These are phyloP conservation scores for Solioccasus polychromus DNA, from an alignment of 768 basidiomycete genomes.

Conservation along the genomic window DNA sequence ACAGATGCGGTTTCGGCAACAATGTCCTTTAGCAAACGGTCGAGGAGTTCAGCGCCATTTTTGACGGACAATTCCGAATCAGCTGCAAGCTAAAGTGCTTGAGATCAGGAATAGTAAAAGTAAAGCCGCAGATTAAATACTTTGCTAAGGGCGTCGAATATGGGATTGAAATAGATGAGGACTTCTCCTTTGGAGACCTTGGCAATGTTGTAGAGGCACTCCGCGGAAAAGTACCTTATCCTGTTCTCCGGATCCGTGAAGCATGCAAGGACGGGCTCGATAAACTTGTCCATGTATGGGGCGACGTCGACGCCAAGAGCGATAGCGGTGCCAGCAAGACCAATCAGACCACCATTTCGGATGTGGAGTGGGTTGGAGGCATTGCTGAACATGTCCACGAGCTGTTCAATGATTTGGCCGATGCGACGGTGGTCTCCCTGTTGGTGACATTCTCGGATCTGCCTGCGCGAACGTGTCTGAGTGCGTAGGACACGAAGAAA, in stretches of 20 bases:
- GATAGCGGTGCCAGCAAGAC: slow-evolving; percentile 95
- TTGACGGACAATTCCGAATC: slow-evolving; percentile 96
- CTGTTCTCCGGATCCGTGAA: slow-evolving; percentile 94
- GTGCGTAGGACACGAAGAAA: neutral
- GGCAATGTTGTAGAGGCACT: slow-evolving; percentile 97
- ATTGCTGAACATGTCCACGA: slow-evolving; percentile 91
- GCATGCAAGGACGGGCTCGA: slow-evolving; percentile 83
- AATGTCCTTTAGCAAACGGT: slow-evolving; percentile 96
- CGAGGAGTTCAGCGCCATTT: slow-evolving; percentile 96
- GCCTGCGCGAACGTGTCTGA: slow-evolving; percentile 42
- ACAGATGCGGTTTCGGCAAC: slow-evolving; percentile 95
- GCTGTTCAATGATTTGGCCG: slow-evolving; percentile 85
- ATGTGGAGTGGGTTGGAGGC: slow-evolving; percentile 80
- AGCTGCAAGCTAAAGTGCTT: slow-evolving; percentile 72
- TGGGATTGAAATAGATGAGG: slow-evolving; percentile 95
- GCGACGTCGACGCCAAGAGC: slow-evolving; percentile 92
- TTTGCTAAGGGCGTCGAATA: slow-evolving; percentile 97
- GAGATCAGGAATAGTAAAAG: slow-evolving; percentile 7
- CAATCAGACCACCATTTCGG: slow-evolving; percentile 93
- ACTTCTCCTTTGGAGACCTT: slow-evolving; percentile 98
- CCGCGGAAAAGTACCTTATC: slow-evolving; percentile 96
- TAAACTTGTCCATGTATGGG: slow-evolving; percentile 91
- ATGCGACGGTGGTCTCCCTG: slow-evolving; percentile 82
- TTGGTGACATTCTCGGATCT: slow-evolving; percentile 82
- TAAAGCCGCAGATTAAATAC: slow-evolving; percentile 40